Conservation (phyloP, 2,329 filamentous ascomycete genomes). For the Chrysosphaeria jannelii region DNA sequence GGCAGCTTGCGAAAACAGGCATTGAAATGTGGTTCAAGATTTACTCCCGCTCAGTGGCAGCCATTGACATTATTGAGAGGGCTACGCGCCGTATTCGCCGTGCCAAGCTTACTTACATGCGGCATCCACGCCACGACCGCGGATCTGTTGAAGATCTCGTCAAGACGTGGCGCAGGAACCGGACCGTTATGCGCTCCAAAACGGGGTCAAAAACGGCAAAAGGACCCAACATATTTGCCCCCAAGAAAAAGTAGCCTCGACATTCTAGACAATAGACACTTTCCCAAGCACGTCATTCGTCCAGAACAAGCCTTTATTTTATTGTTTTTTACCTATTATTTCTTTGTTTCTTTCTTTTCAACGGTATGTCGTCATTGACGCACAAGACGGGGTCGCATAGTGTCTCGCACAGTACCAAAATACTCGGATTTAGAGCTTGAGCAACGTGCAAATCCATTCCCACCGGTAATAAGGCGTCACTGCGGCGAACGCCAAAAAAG, state of each 20-base stretch:
- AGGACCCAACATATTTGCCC: slow-evolving; percentile 1
- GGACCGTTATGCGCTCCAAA: slow-evolving; percentile 11
- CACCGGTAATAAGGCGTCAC: too few species aligned
- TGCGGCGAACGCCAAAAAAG: too few species aligned
- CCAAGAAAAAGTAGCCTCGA: slow-evolving; percentile 2
- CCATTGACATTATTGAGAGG: slow-evolving; percentile 81
- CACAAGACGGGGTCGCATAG: too few species aligned
- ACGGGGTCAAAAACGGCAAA: slow-evolving; percentile 2
- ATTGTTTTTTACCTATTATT: too few species aligned
- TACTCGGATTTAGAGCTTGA: too few species aligned
- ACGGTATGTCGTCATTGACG: too few species aligned
- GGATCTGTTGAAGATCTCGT: slow-evolving; percentile 64
- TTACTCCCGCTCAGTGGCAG: slow-evolving; percentile 65
- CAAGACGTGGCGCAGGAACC: slow-evolving; percentile 19
- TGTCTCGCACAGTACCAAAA: too few species aligned
- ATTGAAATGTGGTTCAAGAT: slow-evolving; percentile 98
- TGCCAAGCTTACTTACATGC: slow-evolving; percentile 73
- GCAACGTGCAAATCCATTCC: too few species aligned
- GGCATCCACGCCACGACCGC: slow-evolving; percentile 63
- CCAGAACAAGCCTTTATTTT: too few species aligned
- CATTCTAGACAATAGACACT: slow-evolving; percentile 1
- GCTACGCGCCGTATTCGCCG: slow-evolving; percentile 58
- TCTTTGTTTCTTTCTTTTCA: too few species aligned
- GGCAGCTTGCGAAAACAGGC: slow-evolving; percentile 58
- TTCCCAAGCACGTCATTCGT: not conserved